A percentile compares a stretch with the other conserved stretches of the same genome.
These are phyloP conservation scores for Biscutella laevigata DNA, from an alignment of 441 rosid species.

Conservation along the genomic window DNA sequence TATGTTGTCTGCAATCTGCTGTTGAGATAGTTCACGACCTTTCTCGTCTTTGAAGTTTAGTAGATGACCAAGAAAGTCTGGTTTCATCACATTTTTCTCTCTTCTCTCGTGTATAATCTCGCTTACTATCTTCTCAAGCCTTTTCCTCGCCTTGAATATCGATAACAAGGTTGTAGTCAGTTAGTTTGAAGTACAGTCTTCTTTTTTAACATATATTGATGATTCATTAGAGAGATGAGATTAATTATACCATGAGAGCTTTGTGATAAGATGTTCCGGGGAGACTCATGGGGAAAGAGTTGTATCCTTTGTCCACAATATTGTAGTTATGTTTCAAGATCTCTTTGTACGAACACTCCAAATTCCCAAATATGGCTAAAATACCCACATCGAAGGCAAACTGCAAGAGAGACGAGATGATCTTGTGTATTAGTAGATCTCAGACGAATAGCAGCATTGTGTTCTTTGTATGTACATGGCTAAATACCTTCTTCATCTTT, in stretches of 20 bases:
- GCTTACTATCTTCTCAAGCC: slow-evolving; percentile 41
- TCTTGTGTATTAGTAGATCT: not conserved
- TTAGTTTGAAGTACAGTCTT: too few relatives aligned
- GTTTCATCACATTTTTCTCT: slow-evolving; percentile 46
- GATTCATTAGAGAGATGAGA: not conserved
- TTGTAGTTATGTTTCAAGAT: slow-evolving; percentile 50
- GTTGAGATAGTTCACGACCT: slow-evolving; percentile 36
- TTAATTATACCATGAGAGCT: slow-evolving; percentile 67
- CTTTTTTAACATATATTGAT: too few relatives aligned
- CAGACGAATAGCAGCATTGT: slow-evolving; percentile 10
- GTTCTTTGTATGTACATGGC: not conserved
- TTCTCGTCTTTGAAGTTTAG: slow-evolving; percentile 42
- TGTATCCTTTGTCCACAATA: slow-evolving; percentile 74
- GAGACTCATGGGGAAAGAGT: slow-evolving; percentile 60
- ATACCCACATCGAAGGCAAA: slow-evolving; percentile 72
- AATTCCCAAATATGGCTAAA: slow-evolving; percentile 60
- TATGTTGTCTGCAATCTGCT: slow-evolving; percentile 66
- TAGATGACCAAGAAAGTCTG: slow-evolving; percentile 50
- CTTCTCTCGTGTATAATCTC: slow-evolving; percentile 56
- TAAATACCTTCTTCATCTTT: slow-evolving; percentile 77
- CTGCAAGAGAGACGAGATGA: slow-evolving; percentile 35
- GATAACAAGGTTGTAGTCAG: not conserved
- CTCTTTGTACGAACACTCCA: slow-evolving; percentile 43
- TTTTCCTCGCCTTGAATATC: slow-evolving; percentile 74
- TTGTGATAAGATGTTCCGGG: slow-evolving; percentile 75